Conservation (phyloP, 805 yeast genomes). For the Saturnispora dispora region DNA sequence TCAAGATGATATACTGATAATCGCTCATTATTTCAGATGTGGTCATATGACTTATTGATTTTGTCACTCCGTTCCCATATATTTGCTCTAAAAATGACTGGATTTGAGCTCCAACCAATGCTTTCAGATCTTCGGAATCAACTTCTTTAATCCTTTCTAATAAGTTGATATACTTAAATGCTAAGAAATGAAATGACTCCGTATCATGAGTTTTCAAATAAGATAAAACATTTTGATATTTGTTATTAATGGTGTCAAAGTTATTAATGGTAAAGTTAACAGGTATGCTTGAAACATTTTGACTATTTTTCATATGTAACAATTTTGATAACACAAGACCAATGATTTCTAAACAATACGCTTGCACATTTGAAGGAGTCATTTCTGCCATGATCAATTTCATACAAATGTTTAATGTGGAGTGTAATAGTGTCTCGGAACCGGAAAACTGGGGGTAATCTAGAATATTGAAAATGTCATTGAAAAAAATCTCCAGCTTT, state of each 20-base stretch:
- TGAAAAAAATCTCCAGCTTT: constrained; percentile 43
- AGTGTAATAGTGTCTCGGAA: constrained; percentile 40
- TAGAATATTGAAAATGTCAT: constrained; percentile 46
- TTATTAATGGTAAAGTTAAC: constrained; percentile 7
- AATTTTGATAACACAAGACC: constrained; percentile 52
- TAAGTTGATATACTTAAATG: background rate
- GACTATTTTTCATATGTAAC: constrained; percentile 25
- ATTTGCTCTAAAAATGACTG: background rate
- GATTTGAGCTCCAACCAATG: background rate
- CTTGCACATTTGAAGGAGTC: constrained; percentile 35
- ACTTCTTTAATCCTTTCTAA: background rate
- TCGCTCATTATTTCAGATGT: constrained; percentile 1
- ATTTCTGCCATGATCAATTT: constrained; percentile 18
- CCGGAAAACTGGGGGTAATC: constrained; percentile 55
- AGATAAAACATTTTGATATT: background rate
- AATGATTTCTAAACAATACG: constrained; percentile 48
- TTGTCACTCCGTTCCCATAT: background rate
- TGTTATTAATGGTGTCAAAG: constrained; percentile 1
- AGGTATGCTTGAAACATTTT: background rate
- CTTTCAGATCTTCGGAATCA: background rate
- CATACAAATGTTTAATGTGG: constrained; percentile 38
- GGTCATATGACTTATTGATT: background rate
- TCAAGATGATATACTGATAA: constrained; percentile 22
- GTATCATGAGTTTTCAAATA: background rate
- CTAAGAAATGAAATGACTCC: background rate